A percentile compares a stretch with the other conserved stretches of the same genome.
Conservation (phyloP, 2,329 filamentous ascomycete species). For the Trichoderma oligosporum region DNA sequence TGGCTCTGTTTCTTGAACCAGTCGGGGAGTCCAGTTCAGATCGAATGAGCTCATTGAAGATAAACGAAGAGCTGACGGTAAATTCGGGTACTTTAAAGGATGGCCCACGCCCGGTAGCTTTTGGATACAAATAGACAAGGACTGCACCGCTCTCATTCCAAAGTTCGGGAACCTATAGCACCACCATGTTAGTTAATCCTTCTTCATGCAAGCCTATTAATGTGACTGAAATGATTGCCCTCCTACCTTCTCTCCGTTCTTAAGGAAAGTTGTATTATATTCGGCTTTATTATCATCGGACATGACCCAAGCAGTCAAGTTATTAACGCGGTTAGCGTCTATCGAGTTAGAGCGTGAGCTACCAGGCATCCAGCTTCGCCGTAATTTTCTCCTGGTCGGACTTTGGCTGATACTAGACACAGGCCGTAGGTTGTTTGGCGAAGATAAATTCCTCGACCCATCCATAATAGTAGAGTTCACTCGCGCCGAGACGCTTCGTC, state of each 20-base stretch:
- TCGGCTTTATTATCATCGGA: conserved; percentile 49
- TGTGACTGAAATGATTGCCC: too few relatives aligned
- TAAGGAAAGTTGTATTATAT: conserved; percentile 52
- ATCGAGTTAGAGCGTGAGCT: conserved; percentile 50
- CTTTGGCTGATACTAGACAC: conserved; percentile 40
- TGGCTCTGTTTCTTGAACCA: conserved; percentile 34
- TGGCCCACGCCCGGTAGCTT: conserved; percentile 46
- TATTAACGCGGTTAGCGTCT: conserved; percentile 27
- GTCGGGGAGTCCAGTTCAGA: conserved; percentile 38
- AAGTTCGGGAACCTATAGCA: conserved; percentile 56
- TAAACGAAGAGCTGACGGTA: conserved; percentile 50
- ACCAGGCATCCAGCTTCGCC: conserved; percentile 53
- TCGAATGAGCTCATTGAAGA: conserved; percentile 52
- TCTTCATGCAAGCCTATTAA: too few relatives aligned
- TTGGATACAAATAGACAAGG: conserved; percentile 55
- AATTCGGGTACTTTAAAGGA: conserved; percentile 59
- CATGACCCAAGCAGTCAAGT: conserved; percentile 51
- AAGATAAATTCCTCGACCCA: conserved; percentile 32
- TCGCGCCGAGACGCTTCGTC: conserved; percentile 49
- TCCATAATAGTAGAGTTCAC: conserved; percentile 32
- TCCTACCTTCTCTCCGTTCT: conserved; percentile 52
- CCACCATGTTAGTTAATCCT: background rate
- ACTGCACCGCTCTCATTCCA: conserved; percentile 61
- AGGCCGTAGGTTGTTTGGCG: conserved; percentile 32
- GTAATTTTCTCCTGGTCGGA: conserved; percentile 43